Percentiles rank a stretch among this genome's conserved stretches.
These are phyloP conservation scores for Suhomyces anneliseae DNA, from an alignment of 1,139 yeast genomes.

Conservation along the genomic window DNA sequence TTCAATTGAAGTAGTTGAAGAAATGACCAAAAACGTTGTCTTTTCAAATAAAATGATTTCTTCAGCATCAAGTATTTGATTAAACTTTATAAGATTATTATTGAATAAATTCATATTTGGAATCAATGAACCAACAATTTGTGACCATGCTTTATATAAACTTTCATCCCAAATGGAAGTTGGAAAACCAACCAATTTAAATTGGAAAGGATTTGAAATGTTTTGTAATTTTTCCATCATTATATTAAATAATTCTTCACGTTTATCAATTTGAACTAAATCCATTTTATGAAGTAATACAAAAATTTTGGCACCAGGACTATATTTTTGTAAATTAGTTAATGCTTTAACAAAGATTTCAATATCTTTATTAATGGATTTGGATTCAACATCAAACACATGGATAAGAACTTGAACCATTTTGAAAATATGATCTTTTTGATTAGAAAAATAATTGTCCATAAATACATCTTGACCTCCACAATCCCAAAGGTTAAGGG, in stretches of 20 bases:
- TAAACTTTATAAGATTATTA: slow-evolving; percentile 71
- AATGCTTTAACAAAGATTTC: slow-evolving; percentile 86
- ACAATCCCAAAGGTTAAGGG: slow-evolving; percentile 95
- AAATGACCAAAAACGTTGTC: slow-evolving; percentile 88
- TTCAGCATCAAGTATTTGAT: slow-evolving; percentile 76
- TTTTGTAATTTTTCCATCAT: slow-evolving; percentile 83
- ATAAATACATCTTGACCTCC: slow-evolving; percentile 97
- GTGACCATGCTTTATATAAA: slow-evolving; percentile 95
- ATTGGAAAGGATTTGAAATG: slow-evolving; percentile 76
- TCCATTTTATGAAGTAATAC: slow-evolving; percentile 96
- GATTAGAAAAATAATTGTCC: slow-evolving; percentile 88
- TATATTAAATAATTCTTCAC: slow-evolving; percentile 77
- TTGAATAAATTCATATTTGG: slow-evolving; percentile 88
- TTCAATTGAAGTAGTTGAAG: slow-evolving; percentile 57
- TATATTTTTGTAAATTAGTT: slow-evolving; percentile 76
- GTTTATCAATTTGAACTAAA: slow-evolving; percentile 80
- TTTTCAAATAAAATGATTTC: slow-evolving; percentile 92
- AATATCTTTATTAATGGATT: slow-evolving; percentile 88
- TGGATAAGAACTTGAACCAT: slow-evolving; percentile 97
- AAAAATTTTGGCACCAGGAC: slow-evolving; percentile 91
- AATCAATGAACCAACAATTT: slow-evolving; percentile 88
- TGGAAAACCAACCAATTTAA: slow-evolving; percentile 83
- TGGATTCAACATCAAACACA: slow-evolving; percentile 94
- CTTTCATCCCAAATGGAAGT: slow-evolving; percentile 98
- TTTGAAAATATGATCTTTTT: slow-evolving; percentile 87